These are phyloP conservation scores for Gomphus sp. DNA, from an alignment of 1,284 basidiomycete genomes.

Conservation along the genomic window DNA sequence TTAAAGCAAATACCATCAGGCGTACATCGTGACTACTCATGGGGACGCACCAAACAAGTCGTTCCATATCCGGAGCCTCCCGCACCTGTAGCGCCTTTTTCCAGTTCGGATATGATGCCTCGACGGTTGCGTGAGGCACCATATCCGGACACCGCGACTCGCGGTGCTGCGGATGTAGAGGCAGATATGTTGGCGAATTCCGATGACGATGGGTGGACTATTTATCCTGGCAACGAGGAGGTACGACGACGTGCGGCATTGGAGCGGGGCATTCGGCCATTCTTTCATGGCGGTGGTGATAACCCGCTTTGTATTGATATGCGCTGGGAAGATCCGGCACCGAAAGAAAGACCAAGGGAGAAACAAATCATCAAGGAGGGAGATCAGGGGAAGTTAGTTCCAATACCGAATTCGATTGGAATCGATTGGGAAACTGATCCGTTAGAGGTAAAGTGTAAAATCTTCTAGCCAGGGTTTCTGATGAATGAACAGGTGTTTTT, in stretches of 20 bases:
- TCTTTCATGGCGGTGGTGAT: constrained; percentile 25
- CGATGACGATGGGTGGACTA: constrained; percentile 24
- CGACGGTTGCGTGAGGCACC: constrained; percentile 11
- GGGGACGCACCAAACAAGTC: constrained; percentile 28
- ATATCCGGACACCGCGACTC: constrained; percentile 19
- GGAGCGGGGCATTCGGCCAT: constrained; percentile 26
- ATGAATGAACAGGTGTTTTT: neutral
- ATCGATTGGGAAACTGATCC: constrained; percentile 22
- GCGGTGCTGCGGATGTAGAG: constrained; percentile 27
- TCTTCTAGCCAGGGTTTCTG: neutral
- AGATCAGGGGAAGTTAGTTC: neutral
- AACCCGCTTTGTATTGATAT: constrained; percentile 23
- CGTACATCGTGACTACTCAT: constrained; percentile 25
- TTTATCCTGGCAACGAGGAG: constrained; percentile 21
- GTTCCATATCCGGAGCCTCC: constrained; percentile 18
- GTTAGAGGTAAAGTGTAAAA: constrained; percentile 18
- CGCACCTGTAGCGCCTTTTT: neutral
- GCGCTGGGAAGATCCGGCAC: constrained; percentile 4
- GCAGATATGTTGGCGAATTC: constrained; percentile 33
- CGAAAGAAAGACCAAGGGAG: constrained; percentile 10
- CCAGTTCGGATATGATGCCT: neutral
- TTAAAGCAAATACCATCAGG: constrained; percentile 32
- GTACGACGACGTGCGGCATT: constrained; percentile 23
- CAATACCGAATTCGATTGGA: constrained; percentile 11
- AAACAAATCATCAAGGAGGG: constrained; percentile 1